These are phyloP conservation scores for Macrocybe gigantea DNA, from an alignment of 768 basidiomycete species.

Conservation along the genomic window DNA sequence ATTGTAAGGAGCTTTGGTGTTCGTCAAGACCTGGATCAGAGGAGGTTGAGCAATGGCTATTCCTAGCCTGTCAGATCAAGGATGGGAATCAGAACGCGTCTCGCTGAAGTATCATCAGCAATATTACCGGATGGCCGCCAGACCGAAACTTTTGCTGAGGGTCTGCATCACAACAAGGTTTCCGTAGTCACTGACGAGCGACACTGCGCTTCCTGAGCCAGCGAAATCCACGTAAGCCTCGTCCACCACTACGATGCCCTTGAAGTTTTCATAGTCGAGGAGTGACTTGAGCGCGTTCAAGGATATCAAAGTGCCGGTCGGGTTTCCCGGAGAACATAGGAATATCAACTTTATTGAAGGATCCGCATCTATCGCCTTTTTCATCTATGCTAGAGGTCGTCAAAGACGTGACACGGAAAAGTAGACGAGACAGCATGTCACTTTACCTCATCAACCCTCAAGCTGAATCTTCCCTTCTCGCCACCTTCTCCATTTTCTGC, in stretches of 20 bases:
- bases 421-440: not conserved
- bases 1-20: constrained; percentile 98
- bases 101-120: not conserved
- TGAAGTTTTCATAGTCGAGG: constrained; percentile 76
- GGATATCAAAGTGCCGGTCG: constrained; percentile 84
- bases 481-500: constrained; percentile 68
- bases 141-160: constrained; percentile 91
- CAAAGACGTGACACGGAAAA: not conserved
- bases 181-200: constrained; percentile 71
- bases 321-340: constrained; percentile 96
- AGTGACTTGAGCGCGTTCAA: constrained; percentile 62
- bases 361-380: constrained; percentile 60
- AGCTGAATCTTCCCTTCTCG: constrained; percentile 63
- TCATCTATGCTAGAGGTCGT: constrained; percentile 44
- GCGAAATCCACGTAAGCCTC: constrained; percentile 98
- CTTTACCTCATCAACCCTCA: constrained; percentile 69
- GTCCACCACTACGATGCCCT: constrained; percentile 89
- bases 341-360: constrained; percentile 86
- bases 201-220: constrained; percentile 53
- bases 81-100: too few species aligned
- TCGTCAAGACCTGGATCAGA: constrained; percentile 84
- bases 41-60: constrained; percentile 87
- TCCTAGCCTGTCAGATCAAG: constrained; percentile 55
- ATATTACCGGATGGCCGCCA: constrained; percentile 85
- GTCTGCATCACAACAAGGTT: constrained; percentile 97